phyloP scores from a whole-genome alignment of 2,329 filamentous ascomycete species.

The Blastomyces parvus region DNA sequence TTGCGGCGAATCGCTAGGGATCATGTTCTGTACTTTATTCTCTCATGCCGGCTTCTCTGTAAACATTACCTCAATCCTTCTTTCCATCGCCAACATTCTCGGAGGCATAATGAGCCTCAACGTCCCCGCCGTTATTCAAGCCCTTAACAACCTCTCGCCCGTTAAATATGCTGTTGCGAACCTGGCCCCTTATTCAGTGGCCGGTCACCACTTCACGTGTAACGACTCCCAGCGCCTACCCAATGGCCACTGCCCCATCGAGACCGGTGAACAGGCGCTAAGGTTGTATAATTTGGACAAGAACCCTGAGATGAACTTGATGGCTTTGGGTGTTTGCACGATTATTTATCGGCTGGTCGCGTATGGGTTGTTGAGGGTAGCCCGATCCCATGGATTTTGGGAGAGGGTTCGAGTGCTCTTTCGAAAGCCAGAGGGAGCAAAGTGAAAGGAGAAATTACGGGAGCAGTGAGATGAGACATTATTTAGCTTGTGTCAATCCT shows the following conservation, averaged over 20 bases:
- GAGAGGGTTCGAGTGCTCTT: constrained; percentile 6
- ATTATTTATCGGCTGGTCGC: constrained; percentile 55
- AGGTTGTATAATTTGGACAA: constrained; percentile 57
- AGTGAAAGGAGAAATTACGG: neutral
- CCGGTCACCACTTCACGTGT: constrained; percentile 55
- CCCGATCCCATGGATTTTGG: constrained; percentile 12
- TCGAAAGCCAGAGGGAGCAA: neutral
- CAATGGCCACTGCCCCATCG: constrained; percentile 54
- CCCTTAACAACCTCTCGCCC: constrained; percentile 61
- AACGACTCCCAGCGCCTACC: constrained; percentile 49
- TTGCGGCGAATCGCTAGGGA: constrained; percentile 66
- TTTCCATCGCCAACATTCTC: constrained; percentile 63
- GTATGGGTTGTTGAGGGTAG: constrained; percentile 27
- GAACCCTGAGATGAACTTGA: constrained; percentile 51
- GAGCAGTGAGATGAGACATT: neutral
- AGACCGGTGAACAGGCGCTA: constrained; percentile 58
- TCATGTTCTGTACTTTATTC: constrained; percentile 72
- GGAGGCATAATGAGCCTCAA: constrained; percentile 61
- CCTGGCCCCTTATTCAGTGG: constrained; percentile 56
- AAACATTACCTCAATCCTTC: constrained; percentile 59
- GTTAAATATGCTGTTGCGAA: constrained; percentile 61
- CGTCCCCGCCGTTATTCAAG: constrained; percentile 56
- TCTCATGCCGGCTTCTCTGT: constrained; percentile 66
- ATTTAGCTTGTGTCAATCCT: neutral
- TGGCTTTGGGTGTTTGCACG: constrained; percentile 53